Percentiles rank a stretch among this genome's conserved stretches.
Evolutionary conservation across 192 early-diverging fungal genomes (phyloP).

Genomic region (Coemansia sp.): DNA sequence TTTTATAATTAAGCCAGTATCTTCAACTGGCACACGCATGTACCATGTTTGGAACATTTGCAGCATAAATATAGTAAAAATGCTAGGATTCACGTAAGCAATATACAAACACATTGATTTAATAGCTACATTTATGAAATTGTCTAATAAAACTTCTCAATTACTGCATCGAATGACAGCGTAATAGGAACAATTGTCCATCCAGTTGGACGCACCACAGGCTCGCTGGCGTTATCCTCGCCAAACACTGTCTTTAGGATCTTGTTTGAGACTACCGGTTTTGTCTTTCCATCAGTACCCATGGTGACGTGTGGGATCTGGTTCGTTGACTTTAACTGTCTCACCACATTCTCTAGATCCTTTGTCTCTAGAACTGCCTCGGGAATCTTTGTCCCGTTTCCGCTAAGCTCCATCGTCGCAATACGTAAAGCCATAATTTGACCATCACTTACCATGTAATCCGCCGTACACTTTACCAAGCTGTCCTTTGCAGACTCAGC

Average conservation of each 20-base stretch:
- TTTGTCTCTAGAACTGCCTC: slow-evolving; percentile 7
- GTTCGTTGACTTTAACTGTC: slow-evolving; percentile 15
- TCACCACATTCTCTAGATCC: neutral
- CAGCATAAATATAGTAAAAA: neutral
- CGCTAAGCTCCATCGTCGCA: slow-evolving; percentile 12
- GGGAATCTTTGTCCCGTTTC: slow-evolving; percentile 7
- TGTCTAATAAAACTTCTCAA: slow-evolving; percentile 24
- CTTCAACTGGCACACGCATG: no score
- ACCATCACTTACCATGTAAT: slow-evolving; percentile 57
- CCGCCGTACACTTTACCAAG: slow-evolving; percentile 19
- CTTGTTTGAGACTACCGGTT: slow-evolving; percentile 34
- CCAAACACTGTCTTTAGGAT: slow-evolving; percentile 48
- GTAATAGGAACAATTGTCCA: slow-evolving; percentile 41
- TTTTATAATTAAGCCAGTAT: no score
- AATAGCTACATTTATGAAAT: neutral
- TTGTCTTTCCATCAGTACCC: slow-evolving; percentile 18
- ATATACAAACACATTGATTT: neutral
- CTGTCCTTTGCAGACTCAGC: slow-evolving; percentile 13
- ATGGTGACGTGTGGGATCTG: slow-evolving; percentile 46
- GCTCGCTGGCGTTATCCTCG: slow-evolving; percentile 20
- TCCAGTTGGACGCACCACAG: slow-evolving; percentile 19
- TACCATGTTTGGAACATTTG: no score
- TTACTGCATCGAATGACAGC: slow-evolving; percentile 28
- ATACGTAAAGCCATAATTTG: slow-evolving; percentile 41
- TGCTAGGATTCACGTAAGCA: slow-evolving; percentile 1